Evolutionary conservation across 305 asterid species (phyloP).

Genomic region (Stenogyne calaminthoides): DNA sequence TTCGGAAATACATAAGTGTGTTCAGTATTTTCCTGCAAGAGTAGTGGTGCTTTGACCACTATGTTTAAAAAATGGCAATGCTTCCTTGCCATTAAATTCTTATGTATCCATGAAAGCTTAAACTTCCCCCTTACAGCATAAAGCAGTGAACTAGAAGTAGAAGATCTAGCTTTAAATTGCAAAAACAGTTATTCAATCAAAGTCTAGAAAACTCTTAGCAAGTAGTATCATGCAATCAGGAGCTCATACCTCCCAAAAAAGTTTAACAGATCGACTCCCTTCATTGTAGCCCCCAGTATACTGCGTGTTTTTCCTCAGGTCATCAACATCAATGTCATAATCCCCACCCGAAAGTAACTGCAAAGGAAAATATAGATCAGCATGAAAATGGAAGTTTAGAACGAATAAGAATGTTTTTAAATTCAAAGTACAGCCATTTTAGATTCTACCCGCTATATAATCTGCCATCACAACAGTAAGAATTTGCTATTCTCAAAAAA

Average conservation of each 20-base stretch:
- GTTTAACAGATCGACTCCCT: conserved; percentile 83
- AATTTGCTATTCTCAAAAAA: conserved; percentile 3
- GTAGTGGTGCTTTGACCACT: too few relatives aligned
- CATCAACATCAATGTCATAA: conserved; percentile 89
- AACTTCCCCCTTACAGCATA: not conserved
- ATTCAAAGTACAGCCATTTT: not conserved
- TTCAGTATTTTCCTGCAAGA: conserved; percentile 1
- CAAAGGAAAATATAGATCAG: conserved; percentile 32
- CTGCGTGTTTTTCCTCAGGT: conserved; percentile 78
- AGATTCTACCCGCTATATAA: not conserved
- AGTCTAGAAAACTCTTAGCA: conserved; percentile 7
- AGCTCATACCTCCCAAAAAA: conserved; percentile 89
- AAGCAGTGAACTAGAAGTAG: not conserved
- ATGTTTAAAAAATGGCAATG: not conserved
- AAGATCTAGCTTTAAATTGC: conserved; percentile 8
- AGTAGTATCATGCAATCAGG: conserved; percentile 21
- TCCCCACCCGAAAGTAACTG: conserved; percentile 97
- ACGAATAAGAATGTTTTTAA: conserved; percentile 4
- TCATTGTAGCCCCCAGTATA: conserved; percentile 93
- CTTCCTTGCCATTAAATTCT: not conserved
- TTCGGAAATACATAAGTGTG: not conserved
- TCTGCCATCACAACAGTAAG: not conserved
- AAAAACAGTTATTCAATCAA: conserved; percentile 22
- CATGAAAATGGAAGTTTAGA: conserved; percentile 14
- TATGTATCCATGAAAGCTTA: not conserved